Percentiles rank a stretch among this genome's conserved stretches.
Evolutionary conservation across 768 basidiomycete genomes (phyloP).

Genomic region (Tephrocybe sp.): DNA sequence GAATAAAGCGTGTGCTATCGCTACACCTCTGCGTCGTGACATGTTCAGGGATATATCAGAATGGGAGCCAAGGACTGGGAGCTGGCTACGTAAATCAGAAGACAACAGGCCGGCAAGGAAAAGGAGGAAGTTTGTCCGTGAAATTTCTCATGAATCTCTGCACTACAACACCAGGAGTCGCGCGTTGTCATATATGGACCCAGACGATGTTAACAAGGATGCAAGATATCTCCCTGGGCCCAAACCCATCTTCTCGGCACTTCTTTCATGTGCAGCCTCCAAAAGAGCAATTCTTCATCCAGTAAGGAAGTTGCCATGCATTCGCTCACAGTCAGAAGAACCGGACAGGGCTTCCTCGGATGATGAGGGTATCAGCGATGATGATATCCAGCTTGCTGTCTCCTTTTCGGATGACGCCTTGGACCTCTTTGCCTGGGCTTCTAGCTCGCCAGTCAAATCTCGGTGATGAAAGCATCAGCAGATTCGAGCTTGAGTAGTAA

Average conservation of each 20-base stretch:
- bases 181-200: not conserved
- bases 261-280: conserved; percentile 4
- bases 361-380: not conserved
- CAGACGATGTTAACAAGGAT: not conserved
- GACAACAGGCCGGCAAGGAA: conserved; percentile 7
- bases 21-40: conserved; percentile 9
- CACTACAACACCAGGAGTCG: not conserved
- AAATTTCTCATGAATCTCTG: not conserved
- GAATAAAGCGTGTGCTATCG: not conserved
- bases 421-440: conserved; percentile 42
- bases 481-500: not conserved
- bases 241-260: conserved; percentile 1
- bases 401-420: conserved; percentile 48
- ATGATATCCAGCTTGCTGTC: not conserved
- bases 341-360: not conserved
- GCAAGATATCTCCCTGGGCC: not conserved
- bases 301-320: not conserved
- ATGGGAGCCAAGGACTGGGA: conserved; percentile 48
- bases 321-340: not conserved
- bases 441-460: conserved; percentile 4
- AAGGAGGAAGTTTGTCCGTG: conserved; percentile 9
- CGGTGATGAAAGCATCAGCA: not conserved
- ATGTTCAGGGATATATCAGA: conserved; percentile 33
- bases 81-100: conserved; percentile 38
- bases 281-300: conserved; percentile 6